These are phyloP conservation scores for Mycena crocata DNA, from an alignment of 768 basidiomycete species.

Conservation along the genomic window DNA sequence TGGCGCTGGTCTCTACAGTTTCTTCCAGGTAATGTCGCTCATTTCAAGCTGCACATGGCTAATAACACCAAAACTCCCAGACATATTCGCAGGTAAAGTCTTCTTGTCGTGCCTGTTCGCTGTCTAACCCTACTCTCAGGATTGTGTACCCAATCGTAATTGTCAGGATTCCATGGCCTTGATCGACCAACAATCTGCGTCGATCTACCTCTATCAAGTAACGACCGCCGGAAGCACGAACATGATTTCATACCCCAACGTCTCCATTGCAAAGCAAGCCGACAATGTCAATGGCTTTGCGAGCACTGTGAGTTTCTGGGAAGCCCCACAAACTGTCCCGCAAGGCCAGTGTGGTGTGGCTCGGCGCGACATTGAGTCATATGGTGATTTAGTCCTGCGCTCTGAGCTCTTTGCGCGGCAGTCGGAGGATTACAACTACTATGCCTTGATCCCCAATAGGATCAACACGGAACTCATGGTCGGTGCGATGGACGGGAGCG, in stretches of 20 bases:
- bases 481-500: not conserved
- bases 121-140: not conserved
- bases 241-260: slow-evolving; percentile 51
- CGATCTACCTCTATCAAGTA: slow-evolving; percentile 56
- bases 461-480: slow-evolving; percentile 9
- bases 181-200: slow-evolving; percentile 50
- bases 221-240: slow-evolving; percentile 59
- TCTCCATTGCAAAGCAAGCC: slow-evolving; percentile 48
- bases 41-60: not conserved
- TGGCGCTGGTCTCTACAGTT: slow-evolving; percentile 65
- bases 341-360: not conserved
- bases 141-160: slow-evolving; percentile 9
- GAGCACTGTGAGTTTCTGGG: slow-evolving; percentile 52
- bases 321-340: not conserved
- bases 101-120: not conserved
- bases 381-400: too few species aligned
- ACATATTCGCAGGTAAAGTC: slow-evolving; percentile 4
- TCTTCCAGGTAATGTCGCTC: slow-evolving; percentile 62
- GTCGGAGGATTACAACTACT: not conserved
- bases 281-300: slow-evolving; percentile 59
- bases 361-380: too few species aligned
- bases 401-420: not conserved
- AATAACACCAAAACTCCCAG: not conserved
- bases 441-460: too few species aligned
- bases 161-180: slow-evolving; percentile 35